These are phyloP conservation scores for Eragrostis curvula DNA, from an alignment of 176 grass and related monocot species.

Conservation along the genomic window DNA sequence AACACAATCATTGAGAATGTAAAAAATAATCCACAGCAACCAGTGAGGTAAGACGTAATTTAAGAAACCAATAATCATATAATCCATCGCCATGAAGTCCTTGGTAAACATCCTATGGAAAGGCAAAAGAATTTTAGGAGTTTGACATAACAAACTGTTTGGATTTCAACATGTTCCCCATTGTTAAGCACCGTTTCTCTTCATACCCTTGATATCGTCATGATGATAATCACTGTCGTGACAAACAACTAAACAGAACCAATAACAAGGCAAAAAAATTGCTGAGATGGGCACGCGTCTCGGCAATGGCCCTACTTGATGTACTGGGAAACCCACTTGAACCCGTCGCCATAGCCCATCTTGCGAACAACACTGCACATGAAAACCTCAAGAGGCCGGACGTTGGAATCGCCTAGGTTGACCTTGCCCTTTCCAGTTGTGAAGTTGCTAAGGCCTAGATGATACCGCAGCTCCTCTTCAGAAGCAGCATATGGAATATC, in stretches of 20 bases:
- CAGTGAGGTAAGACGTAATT: constrained; percentile 29
- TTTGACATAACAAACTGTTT: constrained; percentile 49
- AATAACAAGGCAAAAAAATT: constrained; percentile 49
- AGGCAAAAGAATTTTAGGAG: constrained; percentile 54
- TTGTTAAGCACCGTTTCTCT: too few species aligned
- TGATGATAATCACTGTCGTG: constrained; percentile 43
- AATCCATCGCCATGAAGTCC: constrained; percentile 44
- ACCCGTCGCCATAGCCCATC: constrained; percentile 81
- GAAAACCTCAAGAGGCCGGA: constrained; percentile 76
- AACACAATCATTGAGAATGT: neutral
- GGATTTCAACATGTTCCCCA: too few species aligned
- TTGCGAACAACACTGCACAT: constrained; percentile 88
- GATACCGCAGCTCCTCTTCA: constrained; percentile 75
- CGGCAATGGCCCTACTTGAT: constrained; percentile 59
- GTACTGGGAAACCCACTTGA: constrained; percentile 84
- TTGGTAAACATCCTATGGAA: constrained; percentile 49
- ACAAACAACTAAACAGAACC: constrained; percentile 41
- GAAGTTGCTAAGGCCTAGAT: constrained; percentile 77
- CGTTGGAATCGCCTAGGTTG: constrained; percentile 68
- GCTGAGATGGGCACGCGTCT: constrained; percentile 32
- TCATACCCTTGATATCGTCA: constrained; percentile 32
- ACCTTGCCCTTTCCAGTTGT: constrained; percentile 84
- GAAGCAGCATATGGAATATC: constrained; percentile 81
- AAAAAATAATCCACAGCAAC: neutral
- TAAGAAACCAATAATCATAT: constrained; percentile 53